Evolutionary conservation across 176 grass and related monocot genomes (phyloP), one percentile per base, ranked within the genome.

Genomic region (Musa itinerans): DNA sequence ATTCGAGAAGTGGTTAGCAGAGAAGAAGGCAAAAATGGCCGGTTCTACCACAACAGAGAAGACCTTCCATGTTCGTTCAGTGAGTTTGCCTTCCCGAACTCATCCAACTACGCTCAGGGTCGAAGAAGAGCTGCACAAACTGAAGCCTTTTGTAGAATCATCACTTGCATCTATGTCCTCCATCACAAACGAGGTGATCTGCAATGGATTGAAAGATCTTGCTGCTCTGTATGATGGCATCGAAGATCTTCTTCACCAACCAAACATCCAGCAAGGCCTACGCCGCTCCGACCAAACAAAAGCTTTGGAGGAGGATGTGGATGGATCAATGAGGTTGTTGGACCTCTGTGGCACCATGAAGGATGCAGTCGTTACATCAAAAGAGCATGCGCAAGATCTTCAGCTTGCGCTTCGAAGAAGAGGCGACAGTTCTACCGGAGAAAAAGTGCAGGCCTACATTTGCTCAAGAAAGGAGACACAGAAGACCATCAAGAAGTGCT

Each of bases 51-150:
- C 69, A 21, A 11, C 10, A 72, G 69, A 12, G 69, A 20, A 72
- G 43, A 21, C 15, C 50, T 53, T 72, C 53, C 83, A 85, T 54
- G 76, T 77, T 49, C 56, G 87, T 62, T 85, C 79, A 61, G 65
- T 85, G 7, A 85, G 83, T 21, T 73, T 85, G 73, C 87, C 87
- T 17, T 85, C 83, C 2, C 79, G 70, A 80, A 54, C 72, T 49
- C 67, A 79, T 19, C 59, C 76, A 53, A 77, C 56, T 23, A 74
- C 79, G 54, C 24, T 55, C 22, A 73, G 82, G 22, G 20, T 79
- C 1, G 79, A 85, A 82, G 65, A 66, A 48, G 76, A 89, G 65
- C 83, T 89, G 53, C 65, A 79, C 74, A 89, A 62, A n/a, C 79
- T 82, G 4, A 74, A 77, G 27, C 57, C 59, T 76, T 76, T 75